Percentiles rank a stretch among this genome's conserved stretches.
phyloP scores from a whole-genome alignment of 495 filamentous ascomycete species.

The Penicillium steckii region DNA sequence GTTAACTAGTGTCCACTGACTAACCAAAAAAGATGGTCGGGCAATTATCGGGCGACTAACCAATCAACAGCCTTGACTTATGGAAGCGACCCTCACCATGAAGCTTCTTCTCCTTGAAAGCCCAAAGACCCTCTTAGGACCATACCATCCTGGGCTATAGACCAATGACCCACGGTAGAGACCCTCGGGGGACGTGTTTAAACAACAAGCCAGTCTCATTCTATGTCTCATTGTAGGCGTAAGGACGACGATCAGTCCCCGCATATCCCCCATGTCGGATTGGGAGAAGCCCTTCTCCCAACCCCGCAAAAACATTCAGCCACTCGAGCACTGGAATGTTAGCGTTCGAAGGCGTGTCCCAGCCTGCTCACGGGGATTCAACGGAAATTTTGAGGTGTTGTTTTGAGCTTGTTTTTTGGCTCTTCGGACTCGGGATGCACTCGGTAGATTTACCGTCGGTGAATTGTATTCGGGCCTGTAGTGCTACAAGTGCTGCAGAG shows the following conservation, averaged over 20 bases:
- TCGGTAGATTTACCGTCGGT: slow-evolving; percentile 2
- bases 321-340: slow-evolving; percentile 5
- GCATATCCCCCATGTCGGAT: slow-evolving; percentile 3
- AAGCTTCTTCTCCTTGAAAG: not conserved
- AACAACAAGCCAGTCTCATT: not conserved
- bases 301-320: slow-evolving; percentile 22
- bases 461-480: not conserved
- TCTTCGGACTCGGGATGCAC: slow-evolving; percentile 8
- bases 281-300: slow-evolving; percentile 1
- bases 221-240: not conserved
- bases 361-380: slow-evolving; percentile 16
- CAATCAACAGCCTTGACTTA: slow-evolving; percentile 20
- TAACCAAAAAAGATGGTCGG: slow-evolving; percentile 14
- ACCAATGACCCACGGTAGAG: not conserved
- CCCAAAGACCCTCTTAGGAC: not conserved
- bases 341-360: not conserved
- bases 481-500: not conserved
- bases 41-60: slow-evolving; percentile 31
- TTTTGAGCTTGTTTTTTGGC: not conserved
- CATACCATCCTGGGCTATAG: not conserved
- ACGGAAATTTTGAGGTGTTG: slow-evolving; percentile 15
- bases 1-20: no score
- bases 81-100: not conserved
- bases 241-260: slow-evolving; percentile 5
- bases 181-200: not conserved